Evolutionary conservation across 768 basidiomycete genomes (phyloP).

Genomic region (Pleurotus sapidus): DNA sequence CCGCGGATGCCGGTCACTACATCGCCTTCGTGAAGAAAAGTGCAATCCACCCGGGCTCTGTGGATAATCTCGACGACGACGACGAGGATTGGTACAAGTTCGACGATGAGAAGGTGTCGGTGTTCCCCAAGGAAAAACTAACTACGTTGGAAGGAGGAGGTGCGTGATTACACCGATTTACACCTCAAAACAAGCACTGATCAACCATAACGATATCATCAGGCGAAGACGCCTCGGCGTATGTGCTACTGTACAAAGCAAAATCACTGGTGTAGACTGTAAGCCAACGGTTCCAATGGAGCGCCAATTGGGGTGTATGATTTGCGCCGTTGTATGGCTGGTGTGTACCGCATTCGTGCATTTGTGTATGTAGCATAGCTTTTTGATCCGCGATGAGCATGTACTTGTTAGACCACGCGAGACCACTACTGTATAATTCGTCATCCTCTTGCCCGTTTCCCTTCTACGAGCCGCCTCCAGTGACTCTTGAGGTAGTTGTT

Average conservation of each 20-base stretch:
- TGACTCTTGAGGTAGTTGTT: no score
- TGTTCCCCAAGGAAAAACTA: slow-evolving; percentile 85
- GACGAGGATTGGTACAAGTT: slow-evolving; percentile 95
- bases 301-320: no score
- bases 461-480: no score
- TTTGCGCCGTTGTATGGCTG: no score
- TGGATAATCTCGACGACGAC: slow-evolving; percentile 56
- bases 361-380: no score
- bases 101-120: slow-evolving; percentile 91
- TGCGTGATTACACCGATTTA: slow-evolving; percentile 8
- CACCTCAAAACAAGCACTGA: no score
- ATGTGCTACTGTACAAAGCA: slow-evolving; percentile 83
- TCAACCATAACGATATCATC: slow-evolving; percentile 9
- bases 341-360: no score
- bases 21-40: slow-evolving; percentile 88
- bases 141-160: slow-evolving; percentile 86
- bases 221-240: slow-evolving; percentile 84
- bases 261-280: slow-evolving; percentile 30
- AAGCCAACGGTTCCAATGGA: no score
- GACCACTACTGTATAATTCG: no score
- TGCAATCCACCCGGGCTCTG: slow-evolving; percentile 44
- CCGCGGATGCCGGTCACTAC: slow-evolving; percentile 94
- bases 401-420: no score
- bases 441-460: no score
- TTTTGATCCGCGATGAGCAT: no score